Base-by-base conservation (phyloP, 106 monocot genomes). In the Dioscorea dumetorum region DNA sequence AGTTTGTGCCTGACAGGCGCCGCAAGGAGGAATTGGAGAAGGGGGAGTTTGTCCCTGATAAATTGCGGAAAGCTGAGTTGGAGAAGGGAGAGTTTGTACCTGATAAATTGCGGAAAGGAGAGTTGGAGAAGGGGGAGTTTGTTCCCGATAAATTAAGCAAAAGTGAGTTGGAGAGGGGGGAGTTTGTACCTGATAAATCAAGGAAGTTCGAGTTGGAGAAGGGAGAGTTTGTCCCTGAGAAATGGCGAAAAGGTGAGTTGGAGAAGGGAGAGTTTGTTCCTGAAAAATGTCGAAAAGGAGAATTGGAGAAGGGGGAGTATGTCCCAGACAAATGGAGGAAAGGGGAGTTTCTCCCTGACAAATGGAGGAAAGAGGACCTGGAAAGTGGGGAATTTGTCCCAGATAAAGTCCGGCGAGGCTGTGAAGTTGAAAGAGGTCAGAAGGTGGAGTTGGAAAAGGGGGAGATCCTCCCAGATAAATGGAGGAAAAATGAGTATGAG, bases 221-320 rank as follows among this genome's bases (percentile, higher is more conserved):
- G 67, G 76, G 69, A 24, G 83, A 81, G 60, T 66, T 74, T 54
- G 54, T 54, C 54, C 54, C 54, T 16, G 58, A 71, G 65, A 66
- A 49, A 52, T 20, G 49, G 24, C 70, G 66, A 8, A 75, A 65
- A 16, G 77, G 72, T 28, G 89, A 86, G 48, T 56, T 81, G 54
- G 86, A 86, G 78, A 77, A 73, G 22, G 72, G 76, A 33, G 85
- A 79, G 53, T 71, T 78, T 65, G 72, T 68, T 9, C 68, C 72
- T 19, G 80, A 74, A 35, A 77, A 69, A 65, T 70, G 41, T 13
- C 74, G 64, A 33, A 82, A 78, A n/a, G 82, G 75, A 24, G 90
- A 82, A 49, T 69, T 70, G 50, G 88, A 86, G 54, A 85, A 81
- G 63, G 82, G 77, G 14, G 88, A 80, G 20, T 63, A 73, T 59